Evolutionary conservation across 139 green algal species (phyloP), one percentile per base, ranked within the genome.

Genomic region (Coelastrella sp.): DNA sequence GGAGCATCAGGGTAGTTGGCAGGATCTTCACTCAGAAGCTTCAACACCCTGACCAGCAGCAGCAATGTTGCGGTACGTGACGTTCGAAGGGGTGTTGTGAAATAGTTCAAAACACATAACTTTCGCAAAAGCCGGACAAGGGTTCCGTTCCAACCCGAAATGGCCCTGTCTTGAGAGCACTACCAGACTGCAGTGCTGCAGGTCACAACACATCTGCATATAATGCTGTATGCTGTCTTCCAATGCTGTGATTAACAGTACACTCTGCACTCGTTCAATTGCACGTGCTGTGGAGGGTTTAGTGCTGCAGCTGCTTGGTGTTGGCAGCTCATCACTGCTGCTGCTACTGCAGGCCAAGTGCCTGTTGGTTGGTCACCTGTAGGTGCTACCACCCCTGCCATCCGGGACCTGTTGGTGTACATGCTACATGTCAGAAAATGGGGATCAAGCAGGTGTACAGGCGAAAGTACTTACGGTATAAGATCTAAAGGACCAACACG

Each of bases 1-100:
- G 97, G 96, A 1, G 97, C 97, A 90, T 99, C 96, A 35, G 90
- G 81, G 88, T 99, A 99, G 83, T 98, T 98, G 25, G 74, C 80
- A 3, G 97, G 97, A 85, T 99, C 96, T 69, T 96, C 97, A 21
- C 92, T 97, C n/a, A 99, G 89, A 57, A 99, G 92, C 91, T 99
- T 99, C 41, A 98, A 74, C 8, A 94, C 89, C 83, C 91, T 94
- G 76, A 15, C 8, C 34, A 32, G 4, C 32, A 21, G 9, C 15
- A 53, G 13, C 25, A 84, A 9, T 7, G 32, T 45, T 13, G 21
- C 34, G 32, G 50, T 21, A 83, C 25, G n/a, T n/a, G 48, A 69
- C 23, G 35, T 15, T 37, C 32, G 41, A 19, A 59, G 23, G n/a
- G 3, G 7, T 59, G 35, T 37, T 51, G 35, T 50, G 30, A 17